Evolutionary conservation across 2,329 filamentous ascomycete species (phyloP), one percentile per base, ranked within the genome.

Genomic region (Aphanoascus verrucosus): DNA sequence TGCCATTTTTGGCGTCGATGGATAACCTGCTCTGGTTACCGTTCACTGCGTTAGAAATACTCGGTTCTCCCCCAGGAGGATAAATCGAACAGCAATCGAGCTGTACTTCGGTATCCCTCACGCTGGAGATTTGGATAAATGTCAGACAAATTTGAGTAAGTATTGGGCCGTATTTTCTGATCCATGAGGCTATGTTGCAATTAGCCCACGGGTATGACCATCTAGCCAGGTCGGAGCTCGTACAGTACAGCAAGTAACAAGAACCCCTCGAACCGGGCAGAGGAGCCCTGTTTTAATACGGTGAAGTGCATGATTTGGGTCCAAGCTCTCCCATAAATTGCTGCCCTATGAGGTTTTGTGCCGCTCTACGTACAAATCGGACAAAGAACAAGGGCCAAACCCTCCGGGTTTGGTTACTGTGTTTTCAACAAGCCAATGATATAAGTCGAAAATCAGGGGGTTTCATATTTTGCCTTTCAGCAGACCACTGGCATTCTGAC

Each of bases 331-430:
- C 19, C 34, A 5, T 32, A n/a, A n/a, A 12, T 50, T 38, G 35
- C 28, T 50, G 48, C 38, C 35, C 37, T 50, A 50, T 42, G 14
- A 43, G 38, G 48, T 15, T 14, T 35, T 47, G 53, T 46, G 34
- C 42, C 44, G 41, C 7, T 40, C 48, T 20, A 20, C 47, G 31
- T 51, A 14, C n/a, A 35, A 46, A 42, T 32, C 47, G 17, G 47
- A 55, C 49, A 51, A 55, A 51, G 48, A 45, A 35, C 46, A 40
- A 17, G 31, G 28, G 42, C 15, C n/a, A 32, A 49, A 34, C 41
- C 34, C 23, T 15, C 19, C 17, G 38, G 17, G 32, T 38, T 11
- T 32, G 20, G 23, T 28, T 3, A 44, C 23, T 48, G 35, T 20
- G 11, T 15, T 38, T 48, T 48, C 15, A 38, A 35, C 44, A 2